A percentile compares a stretch with the other conserved stretches of the same genome.
phyloP scores from a whole-genome alignment of 768 basidiomycete species.

The Kwoniella europaea region DNA sequence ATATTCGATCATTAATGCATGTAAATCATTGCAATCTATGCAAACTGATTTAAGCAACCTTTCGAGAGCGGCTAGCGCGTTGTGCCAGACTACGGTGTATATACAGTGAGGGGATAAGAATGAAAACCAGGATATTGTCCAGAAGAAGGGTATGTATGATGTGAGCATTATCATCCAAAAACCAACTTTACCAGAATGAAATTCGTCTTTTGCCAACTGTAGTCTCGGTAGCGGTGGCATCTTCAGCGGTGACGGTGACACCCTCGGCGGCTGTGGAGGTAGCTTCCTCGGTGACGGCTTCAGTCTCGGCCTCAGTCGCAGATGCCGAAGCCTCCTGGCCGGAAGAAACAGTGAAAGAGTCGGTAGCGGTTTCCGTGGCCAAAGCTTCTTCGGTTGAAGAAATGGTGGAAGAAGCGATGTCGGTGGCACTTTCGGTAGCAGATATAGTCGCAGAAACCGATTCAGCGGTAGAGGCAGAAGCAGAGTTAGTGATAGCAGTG shows the following conservation, averaged over 20 bases:
- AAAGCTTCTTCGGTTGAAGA: neutral
- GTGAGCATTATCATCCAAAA: constrained; percentile 3
- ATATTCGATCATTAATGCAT: constrained; percentile 11
- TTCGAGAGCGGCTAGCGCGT: constrained; percentile 10
- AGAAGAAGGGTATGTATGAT: neutral
- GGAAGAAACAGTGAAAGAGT: neutral
- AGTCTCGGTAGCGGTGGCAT: constrained; percentile 22
- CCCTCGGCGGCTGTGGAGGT: constrained; percentile 10
- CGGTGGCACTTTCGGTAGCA: neutral
- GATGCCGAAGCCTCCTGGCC: constrained; percentile 5
- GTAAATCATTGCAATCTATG: constrained; percentile 1
- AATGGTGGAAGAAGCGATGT: neutral
- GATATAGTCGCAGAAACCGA: constrained; percentile 3
- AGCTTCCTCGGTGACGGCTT: constrained; percentile 2
- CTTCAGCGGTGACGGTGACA: constrained; percentile 40
- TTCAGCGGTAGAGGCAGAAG: neutral
- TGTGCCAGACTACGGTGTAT: constrained; percentile 9
- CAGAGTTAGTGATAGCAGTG: constrained; percentile 1
- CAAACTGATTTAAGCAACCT: neutral
- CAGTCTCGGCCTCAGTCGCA: constrained; percentile 5
- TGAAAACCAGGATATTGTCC: constrained; percentile 7
- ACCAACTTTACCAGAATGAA: constrained; percentile 32
- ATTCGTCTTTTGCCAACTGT: constrained; percentile 25
- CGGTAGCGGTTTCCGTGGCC: constrained; percentile 1
- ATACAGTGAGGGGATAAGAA: constrained; percentile 10